Evolutionary conservation across 2,329 filamentous ascomycete genomes (phyloP), one percentile per base, ranked within the genome.

Genomic region (Diaporthe eres): DNA sequence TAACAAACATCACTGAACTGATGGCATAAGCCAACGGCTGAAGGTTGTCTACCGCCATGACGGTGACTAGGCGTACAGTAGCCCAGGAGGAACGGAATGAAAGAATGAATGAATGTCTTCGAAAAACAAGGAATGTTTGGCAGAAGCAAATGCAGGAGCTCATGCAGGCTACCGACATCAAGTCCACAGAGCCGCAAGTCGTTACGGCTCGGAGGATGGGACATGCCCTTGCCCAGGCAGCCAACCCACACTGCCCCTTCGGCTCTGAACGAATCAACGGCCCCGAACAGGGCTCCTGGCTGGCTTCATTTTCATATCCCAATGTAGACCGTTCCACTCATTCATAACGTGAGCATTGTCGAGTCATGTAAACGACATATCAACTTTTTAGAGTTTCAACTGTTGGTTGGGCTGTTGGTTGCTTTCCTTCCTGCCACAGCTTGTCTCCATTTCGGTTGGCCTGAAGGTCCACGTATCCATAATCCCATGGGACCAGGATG

Each of bases 311-410:
- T 39, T 39, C 10, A 68, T 51, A 53, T 37, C 22, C 31, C 22
- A 51, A 68, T 51, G 31, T 39, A 22, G 13, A 15, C 47, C 22
- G 63, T 15, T 68, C 63, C 63, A 68, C 63, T 37, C n/a, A 39
- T 17, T 37, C 28, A 13, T 2, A 68, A 25, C 9, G 3, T 25
- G 28, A 53, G 31, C 22, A n/a, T 19, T 6, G 7, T 25, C 47
- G 63, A 68, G 63, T 53, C 63, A 68, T 68, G 31, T 9, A 68
- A 51, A 51, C 63, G 63, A 68, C 47, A 25, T 51, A 53, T 68
- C 47, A 68, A 13, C 47, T 68, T 68, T 67, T 68, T 51, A 28
- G 13, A 25, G 47, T 53, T 19, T 19, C 25, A 9, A 17, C 15
- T 34, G 31, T 19, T 67, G 44, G 31, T 51, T 39, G 19, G 9